Conservation (phyloP, 208 protist species). For the Polymyxa betae region DNA sequence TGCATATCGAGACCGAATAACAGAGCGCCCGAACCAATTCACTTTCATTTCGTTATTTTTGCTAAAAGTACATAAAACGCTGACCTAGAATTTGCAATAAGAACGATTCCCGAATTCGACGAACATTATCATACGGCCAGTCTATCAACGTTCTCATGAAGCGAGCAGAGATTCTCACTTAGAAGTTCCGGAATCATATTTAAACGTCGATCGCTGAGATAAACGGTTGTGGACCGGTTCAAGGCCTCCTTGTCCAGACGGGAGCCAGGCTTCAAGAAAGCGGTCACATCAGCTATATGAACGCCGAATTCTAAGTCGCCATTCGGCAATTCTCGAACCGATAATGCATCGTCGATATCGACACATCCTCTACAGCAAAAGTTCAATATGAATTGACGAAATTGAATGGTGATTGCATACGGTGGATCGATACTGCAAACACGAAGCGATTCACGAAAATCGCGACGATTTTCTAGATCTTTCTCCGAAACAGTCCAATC, state of each 20-base stretch:
- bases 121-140: slow-evolving; percentile 80
- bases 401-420: neutral
- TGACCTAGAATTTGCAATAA: slow-evolving; percentile 49
- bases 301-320: slow-evolving; percentile 72
- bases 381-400: neutral
- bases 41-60: neutral
- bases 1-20: slow-evolving; percentile 74
- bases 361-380: slow-evolving; percentile 63
- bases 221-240: slow-evolving; percentile 77
- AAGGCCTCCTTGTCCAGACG: slow-evolving; percentile 80
- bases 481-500: slow-evolving; percentile 60
- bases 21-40: slow-evolving; percentile 68
- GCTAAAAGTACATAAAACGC: slow-evolving; percentile 45
- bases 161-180: slow-evolving; percentile 83
- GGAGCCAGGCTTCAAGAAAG: slow-evolving; percentile 78
- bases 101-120: slow-evolving; percentile 71
- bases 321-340: slow-evolving; percentile 49
- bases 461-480: slow-evolving; percentile 59
- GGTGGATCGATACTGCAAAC: slow-evolving; percentile 71
- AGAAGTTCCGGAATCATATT: slow-evolving; percentile 82
- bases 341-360: slow-evolving; percentile 78
- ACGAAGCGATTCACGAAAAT: slow-evolving; percentile 67
- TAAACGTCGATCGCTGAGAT: slow-evolving; percentile 72
- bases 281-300: slow-evolving; percentile 89
- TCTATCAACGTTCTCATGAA: slow-evolving; percentile 77